Evolutionary conservation across 768 basidiomycete genomes (phyloP), one percentile per base, ranked within the genome.

Genomic region (Inosperma sp.): DNA sequence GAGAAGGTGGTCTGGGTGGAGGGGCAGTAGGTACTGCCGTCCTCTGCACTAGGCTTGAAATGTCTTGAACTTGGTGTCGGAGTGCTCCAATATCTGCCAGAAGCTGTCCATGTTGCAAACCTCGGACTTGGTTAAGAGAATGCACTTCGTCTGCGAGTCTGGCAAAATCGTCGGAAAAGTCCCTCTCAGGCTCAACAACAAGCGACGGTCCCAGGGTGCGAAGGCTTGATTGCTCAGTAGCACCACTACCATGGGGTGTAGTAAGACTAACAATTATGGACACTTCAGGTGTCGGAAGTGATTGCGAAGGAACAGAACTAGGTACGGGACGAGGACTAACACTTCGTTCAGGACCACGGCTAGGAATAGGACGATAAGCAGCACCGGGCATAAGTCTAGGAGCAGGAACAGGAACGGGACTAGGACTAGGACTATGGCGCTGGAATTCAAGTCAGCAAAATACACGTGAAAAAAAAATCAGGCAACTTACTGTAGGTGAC

Each of bases 21-120:
- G 62, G 52, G 14, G 60, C 41, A 29, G 53, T 51, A 16, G 69
- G 70, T 1, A 72, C 59, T 3, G 67, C 68, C 3, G 70, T 73
- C 14, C 72, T 74, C 51, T 74, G 80, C 14, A 86, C 65, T 53
- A 74, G 78, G 23, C 79, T 70, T 0, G 82, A 77, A 9, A 93
- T 72, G 37, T 83, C 80, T 10, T 73, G 74, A 3, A 95, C 69
- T 56, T 88, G 83, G 30, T 83, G 73, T 51, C 85, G 78, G 31
- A 96, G 79, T 0, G 81, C 78, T 45, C 78, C 78, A 4, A 95
- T 73, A 60, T 86, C 83, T 39, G 80, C 81, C 1, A 77, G 74
- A 7, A 93, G 62, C 13, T 83, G 83, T 22, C 78, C 72, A 25
- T 74, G 78, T 56, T 93, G 87, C 3, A 78, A 72, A 0, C 80